Base-by-base conservation (phyloP, 2,329 filamentous ascomycete species). In the Thielaviopsis euricoi region DNA sequence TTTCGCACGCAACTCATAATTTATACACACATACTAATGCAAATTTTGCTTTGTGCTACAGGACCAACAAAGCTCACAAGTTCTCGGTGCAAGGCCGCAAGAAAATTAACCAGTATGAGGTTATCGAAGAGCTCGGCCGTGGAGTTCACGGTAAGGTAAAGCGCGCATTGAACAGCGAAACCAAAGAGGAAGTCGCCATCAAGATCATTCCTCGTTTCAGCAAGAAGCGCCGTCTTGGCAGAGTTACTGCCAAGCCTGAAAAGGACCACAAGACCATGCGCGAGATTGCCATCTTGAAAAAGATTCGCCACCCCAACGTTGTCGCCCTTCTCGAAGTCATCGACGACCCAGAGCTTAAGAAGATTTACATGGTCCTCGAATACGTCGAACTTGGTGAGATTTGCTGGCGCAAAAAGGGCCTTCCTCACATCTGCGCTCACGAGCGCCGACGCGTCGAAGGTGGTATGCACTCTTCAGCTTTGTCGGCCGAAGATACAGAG, bases 61-160 rank as follows among this genome's bases (percentile, higher is more conserved):
- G 84, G 72, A 96, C 91, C 10, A 87, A 95, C 71, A 89, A 90
- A 62, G 90, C 88, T 56, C 84, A 90, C 65, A 88, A 90, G 62
- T 89, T 97, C 69, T 81, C 81, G 57, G 78, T 89, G 62, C 95
- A 91, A 5, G 93, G 93, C 60, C 87, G 93, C 62, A 98, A 98
- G 73, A 78, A 90, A 56, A 95, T 98, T 75, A 98, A 98, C 67
- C 87, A 96, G 67, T 98, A 98, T 72, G 89, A 96, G 71, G 88
- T 98, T 65, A 86, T 97, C 63, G 87, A 95, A 69, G 93, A 98
- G 71, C 87, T 98, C 57, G 93, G 93, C 58, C 86, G 93, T 60
- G 93, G 93, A 55, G 88, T 95, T 65, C 93, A 98, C 68, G 93
- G 93, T 66, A 98, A 97, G 73, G 93, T 98, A 67, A 98, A 98